Percentiles rank a stretch among this genome's conserved stretches.
These are phyloP conservation scores for Entophlyctis luteolus DNA, from an alignment of 192 early-diverging fungal genomes.

Conservation along the genomic window DNA sequence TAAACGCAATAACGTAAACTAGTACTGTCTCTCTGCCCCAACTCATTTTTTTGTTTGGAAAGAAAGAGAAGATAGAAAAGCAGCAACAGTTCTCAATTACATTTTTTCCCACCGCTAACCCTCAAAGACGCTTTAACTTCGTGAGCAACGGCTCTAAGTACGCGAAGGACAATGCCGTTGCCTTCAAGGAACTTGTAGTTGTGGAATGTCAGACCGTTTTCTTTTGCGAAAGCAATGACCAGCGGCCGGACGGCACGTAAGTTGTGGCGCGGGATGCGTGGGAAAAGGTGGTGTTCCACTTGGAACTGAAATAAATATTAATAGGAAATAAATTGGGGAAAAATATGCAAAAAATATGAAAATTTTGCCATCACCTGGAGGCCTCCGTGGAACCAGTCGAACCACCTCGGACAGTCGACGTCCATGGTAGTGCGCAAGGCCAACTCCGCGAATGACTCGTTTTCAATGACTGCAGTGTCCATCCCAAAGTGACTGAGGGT, in stretches of 20 bases:
- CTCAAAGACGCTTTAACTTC: conserved; percentile 46
- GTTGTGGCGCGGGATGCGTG: conserved; percentile 88
- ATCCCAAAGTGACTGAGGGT: conserved; percentile 96
- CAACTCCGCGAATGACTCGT: conserved; percentile 81
- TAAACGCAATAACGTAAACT: too few relatives aligned
- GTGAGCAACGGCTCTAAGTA: conserved; percentile 73
- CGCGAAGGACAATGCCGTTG: conserved; percentile 70
- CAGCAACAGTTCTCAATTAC: background rate
- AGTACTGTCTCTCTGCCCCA: too few relatives aligned
- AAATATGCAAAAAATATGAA: background rate
- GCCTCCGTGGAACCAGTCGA: conserved; percentile 98
- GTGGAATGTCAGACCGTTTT: conserved; percentile 72
- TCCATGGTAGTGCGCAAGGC: conserved; percentile 93
- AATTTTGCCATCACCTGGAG: conserved; percentile 55
- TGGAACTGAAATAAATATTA: conserved; percentile 62
- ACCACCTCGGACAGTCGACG: conserved; percentile 85
- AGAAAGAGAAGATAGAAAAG: too few relatives aligned
- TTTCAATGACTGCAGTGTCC: conserved; percentile 47
- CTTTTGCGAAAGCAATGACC: conserved; percentile 69
- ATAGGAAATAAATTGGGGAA: background rate
- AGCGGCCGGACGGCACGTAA: conserved; percentile 66
- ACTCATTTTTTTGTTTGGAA: too few relatives aligned
- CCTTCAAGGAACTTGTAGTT: conserved; percentile 77
- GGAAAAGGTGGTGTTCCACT: conserved; percentile 93
- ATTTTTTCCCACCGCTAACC: background rate